Percentiles rank a stretch among this genome's conserved stretches.
Evolutionary conservation across 441 rosid species (phyloP).

Genomic region (Lepidium campestre): DNA sequence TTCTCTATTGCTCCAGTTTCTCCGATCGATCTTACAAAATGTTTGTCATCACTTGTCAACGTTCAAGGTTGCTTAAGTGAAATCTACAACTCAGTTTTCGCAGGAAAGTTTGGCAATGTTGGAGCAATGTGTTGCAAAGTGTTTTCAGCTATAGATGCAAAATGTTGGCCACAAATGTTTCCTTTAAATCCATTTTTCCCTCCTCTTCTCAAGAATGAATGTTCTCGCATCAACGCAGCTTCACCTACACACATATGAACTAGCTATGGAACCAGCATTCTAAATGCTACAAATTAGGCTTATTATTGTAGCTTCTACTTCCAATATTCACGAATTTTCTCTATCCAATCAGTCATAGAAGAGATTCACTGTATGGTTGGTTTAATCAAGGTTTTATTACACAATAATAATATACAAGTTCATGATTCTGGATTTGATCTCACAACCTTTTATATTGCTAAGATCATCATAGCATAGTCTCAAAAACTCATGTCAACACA

Average conservation of each 20-base stretch:
- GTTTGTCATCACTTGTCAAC: neutral
- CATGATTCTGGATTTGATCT: no score
- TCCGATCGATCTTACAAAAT: neutral
- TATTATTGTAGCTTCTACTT: no score
- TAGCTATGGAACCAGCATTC: no score
- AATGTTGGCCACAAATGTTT: slow-evolving; percentile 11
- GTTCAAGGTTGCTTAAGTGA: slow-evolving; percentile 5
- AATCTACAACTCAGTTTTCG: neutral
- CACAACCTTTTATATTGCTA: no score
- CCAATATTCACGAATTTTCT: no score
- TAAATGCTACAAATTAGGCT: no score
- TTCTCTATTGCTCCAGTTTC: neutral
- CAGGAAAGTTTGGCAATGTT: neutral
- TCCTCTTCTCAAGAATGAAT: neutral
- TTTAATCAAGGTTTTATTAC: no score
- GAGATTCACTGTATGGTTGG: no score
- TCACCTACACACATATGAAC: neutral
- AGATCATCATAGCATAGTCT: no score
- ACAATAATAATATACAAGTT: no score
- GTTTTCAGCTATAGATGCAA: neutral
- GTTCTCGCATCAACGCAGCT: neutral
- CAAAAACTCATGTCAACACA: no score
- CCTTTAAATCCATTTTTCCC: slow-evolving; percentile 1
- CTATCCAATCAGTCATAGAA: no score
- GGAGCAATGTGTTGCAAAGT: slow-evolving; percentile 7